Evolutionary conservation across 441 rosid species (phyloP).

Genomic region (Sinapis alba): DNA sequence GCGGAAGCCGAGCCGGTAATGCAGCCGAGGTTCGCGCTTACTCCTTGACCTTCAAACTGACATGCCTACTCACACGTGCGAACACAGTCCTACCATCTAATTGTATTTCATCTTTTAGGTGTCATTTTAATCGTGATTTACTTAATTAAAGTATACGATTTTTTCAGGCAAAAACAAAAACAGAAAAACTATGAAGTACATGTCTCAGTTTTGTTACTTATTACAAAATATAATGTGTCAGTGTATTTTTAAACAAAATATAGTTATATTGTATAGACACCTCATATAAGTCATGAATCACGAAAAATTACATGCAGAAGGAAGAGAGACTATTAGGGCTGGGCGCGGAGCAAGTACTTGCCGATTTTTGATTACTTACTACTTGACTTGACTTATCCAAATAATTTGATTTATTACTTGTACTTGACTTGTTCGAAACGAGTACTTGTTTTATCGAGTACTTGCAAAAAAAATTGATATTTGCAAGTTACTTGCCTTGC

Average conservation of each 20-base stretch:
- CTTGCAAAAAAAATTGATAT: too few species aligned
- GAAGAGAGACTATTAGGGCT: too few species aligned
- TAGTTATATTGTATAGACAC: background rate
- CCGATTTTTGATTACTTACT: too few species aligned
- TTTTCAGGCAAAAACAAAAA: background rate
- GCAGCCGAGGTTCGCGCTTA: constrained; percentile 59
- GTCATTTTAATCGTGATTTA: background rate
- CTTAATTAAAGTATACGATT: background rate
- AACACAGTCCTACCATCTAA: constrained; percentile 35
- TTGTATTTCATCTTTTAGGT: background rate
- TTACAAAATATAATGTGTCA: background rate
- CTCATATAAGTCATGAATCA: background rate
- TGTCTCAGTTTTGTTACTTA: background rate
- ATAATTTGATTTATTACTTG: too few species aligned
- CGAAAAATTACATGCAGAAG: background rate
- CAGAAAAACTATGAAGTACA: background rate
- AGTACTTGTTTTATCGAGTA: too few species aligned
- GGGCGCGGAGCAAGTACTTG: too few species aligned
- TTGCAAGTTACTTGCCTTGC: too few species aligned
- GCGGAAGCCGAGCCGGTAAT: constrained; percentile 52
- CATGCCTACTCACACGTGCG: constrained; percentile 58
- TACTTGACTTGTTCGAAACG: too few species aligned
- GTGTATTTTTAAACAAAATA: background rate
- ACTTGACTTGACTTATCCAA: too few species aligned
- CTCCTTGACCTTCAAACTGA: constrained; percentile 33